Base-by-base conservation (phyloP, 2,329 filamentous ascomycete species). In the Rugonectria rugulosa region DNA sequence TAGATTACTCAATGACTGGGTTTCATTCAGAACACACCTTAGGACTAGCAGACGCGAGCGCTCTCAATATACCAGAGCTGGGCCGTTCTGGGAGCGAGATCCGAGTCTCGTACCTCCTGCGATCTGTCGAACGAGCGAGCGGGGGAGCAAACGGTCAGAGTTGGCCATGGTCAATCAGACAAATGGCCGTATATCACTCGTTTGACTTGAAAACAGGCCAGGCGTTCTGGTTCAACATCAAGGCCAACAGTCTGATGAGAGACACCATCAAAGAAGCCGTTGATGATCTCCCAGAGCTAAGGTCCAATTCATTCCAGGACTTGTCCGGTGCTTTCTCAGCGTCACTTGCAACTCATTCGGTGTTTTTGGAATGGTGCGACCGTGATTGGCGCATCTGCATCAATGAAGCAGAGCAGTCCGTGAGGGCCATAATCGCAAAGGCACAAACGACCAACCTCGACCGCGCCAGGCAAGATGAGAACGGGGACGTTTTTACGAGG, bases 111-210 rank as follows among this genome's bases (percentile, higher is more conserved):
- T 61, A 61, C 23, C 34, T 61, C 1, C 3, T 61, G 6, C 53
- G 59, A 6, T 58, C 57, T 1, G 11, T 55, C 5, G 57, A 60
- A 15, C 15, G 21, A 3, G 15, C 44, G 12, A 9, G 14, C 5
- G 32, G 29, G 3, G 15, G 11, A 11, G 10, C 19, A 24, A 19
- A 21, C 24, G 27, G 7, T 14, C 24, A 37, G 5, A 7, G 9
- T 9, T 37, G 41, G 40, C 4, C 29, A 3, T 52, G 51, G 47
- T 51, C 40, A 3, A 49, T 62, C 4, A 19, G 57, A 10, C 60
- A 62, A 21, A 60, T 54, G 42, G 53, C 57, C 4, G 57, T 62
- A 2, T 56, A 57, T 21, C 60, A 62, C 14, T 42, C 50, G 3
- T 62, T 58, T 46, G 60, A 62, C 19, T 11, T 62, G 8, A 26